Evolutionary conservation across 805 yeast species (phyloP).

Genomic region (Wickerhamiella sorbophila): DNA sequence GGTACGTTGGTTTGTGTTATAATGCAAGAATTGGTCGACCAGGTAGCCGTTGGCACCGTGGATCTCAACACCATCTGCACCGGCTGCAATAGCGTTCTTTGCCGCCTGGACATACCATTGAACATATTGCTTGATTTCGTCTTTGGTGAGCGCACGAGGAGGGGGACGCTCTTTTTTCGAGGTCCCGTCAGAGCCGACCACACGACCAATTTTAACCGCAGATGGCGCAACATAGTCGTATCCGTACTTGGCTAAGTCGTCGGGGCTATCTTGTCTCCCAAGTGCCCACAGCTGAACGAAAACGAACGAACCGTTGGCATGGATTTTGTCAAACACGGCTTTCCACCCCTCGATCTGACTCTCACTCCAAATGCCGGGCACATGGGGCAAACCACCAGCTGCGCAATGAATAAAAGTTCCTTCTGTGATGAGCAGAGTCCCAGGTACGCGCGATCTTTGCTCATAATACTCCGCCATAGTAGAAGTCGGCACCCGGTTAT

Average conservation of each 20-base stretch:
- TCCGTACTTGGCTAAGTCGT: constrained; percentile 26
- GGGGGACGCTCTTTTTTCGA: background rate
- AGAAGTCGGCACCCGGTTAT: constrained; percentile 30
- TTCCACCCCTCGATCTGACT: constrained; percentile 25
- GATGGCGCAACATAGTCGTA: constrained; percentile 30
- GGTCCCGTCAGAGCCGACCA: background rate
- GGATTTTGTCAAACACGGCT: constrained; percentile 32
- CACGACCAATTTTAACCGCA: constrained; percentile 16
- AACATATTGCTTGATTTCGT: constrained; percentile 33
- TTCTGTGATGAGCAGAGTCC: constrained; percentile 44
- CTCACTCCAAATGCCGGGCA: constrained; percentile 20
- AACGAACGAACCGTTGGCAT: constrained; percentile 28
- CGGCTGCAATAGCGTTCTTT: constrained; percentile 35
- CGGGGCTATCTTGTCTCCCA: constrained; percentile 32
- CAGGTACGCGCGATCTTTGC: constrained; percentile 36
- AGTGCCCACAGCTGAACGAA: constrained; percentile 33
- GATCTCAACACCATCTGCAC: constrained; percentile 51
- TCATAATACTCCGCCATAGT: constrained; percentile 37
- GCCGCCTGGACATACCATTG: constrained; percentile 40
- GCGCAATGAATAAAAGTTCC: constrained; percentile 35
- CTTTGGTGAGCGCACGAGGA: constrained; percentile 29
- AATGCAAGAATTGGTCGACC: constrained; percentile 31
- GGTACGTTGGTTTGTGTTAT: constrained; percentile 32
- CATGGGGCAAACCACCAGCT: constrained; percentile 29
- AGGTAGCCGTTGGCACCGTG: constrained; percentile 54